A percentile compares a stretch with the other conserved stretches of the same genome.
Conservation (phyloP, 2,329 filamentous ascomycete species). For the Pyricularia grisea region DNA sequence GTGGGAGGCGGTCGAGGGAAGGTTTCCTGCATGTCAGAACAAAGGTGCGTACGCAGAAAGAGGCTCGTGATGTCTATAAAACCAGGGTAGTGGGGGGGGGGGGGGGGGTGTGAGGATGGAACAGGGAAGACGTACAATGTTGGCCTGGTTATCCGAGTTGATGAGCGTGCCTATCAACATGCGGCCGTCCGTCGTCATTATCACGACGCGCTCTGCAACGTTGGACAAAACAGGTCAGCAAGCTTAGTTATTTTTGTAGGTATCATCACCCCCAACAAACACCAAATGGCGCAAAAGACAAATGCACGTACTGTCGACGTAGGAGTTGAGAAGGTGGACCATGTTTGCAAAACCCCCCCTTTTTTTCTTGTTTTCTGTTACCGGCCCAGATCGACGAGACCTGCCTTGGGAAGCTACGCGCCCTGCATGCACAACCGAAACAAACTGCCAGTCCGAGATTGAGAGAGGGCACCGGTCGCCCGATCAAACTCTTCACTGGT, state of each 20-base stretch:
- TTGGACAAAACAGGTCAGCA: neutral
- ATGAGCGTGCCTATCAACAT: conserved; percentile 75
- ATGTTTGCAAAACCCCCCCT: conserved; percentile 8
- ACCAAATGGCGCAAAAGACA: neutral
- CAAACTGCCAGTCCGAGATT: neutral
- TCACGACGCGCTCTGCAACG: conserved; percentile 70
- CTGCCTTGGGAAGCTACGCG: neutral
- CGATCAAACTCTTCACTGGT: neutral
- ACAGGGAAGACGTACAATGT: conserved; percentile 48
- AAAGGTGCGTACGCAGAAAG: too few species aligned
- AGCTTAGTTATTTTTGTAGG: neutral
- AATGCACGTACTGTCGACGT: conserved; percentile 22
- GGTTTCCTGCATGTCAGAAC: neutral
- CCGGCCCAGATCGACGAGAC: neutral
- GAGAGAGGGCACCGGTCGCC: neutral
- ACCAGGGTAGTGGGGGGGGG: neutral
- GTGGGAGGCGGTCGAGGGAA: neutral
- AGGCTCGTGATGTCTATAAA: too few species aligned
- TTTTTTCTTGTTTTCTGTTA: neutral
- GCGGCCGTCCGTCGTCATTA: conserved; percentile 87
- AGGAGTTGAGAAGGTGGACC: conserved; percentile 18
- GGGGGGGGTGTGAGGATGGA: neutral
- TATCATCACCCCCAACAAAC: too few species aligned
- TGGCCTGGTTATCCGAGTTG: conserved; percentile 85
- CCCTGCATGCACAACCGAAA: neutral